phyloP scores from a whole-genome alignment of 768 basidiomycete genomes.

The Boletus fagicola region DNA sequence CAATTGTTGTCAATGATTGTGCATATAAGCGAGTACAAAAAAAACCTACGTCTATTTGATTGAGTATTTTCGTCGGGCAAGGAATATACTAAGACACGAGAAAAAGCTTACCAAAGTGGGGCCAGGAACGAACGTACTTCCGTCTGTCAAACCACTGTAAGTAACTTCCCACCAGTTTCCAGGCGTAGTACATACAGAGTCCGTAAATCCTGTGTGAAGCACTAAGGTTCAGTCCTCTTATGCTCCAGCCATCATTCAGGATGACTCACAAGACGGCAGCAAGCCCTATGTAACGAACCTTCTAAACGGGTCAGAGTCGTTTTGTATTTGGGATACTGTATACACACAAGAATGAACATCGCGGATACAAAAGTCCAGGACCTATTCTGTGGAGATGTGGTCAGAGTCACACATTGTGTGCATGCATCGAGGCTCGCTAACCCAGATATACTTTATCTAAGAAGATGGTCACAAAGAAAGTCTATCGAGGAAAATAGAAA shows the following conservation, averaged over 20 bases:
- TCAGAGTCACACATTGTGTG: background rate
- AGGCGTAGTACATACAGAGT: slow-evolving; percentile 7
- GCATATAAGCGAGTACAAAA: background rate
- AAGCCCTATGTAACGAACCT: slow-evolving; percentile 23
- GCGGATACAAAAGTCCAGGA: slow-evolving; percentile 13
- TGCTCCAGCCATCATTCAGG: background rate
- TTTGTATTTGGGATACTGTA: too few species aligned
- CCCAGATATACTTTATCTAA: slow-evolving; percentile 13
- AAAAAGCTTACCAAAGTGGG: slow-evolving; percentile 8
- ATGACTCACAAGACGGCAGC: slow-evolving; percentile 10
- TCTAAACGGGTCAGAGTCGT: background rate
- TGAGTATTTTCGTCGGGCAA: background rate
- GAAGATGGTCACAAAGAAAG: background rate
- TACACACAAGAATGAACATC: too few species aligned
- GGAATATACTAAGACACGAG: background rate
- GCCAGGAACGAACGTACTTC: slow-evolving; percentile 20
- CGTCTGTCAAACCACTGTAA: slow-evolving; percentile 11
- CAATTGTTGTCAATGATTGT: background rate
- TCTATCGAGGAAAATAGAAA: background rate
- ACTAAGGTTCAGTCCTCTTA: background rate
- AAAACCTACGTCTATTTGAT: slow-evolving; percentile 15
- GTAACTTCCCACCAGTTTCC: background rate
- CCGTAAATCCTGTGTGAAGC: background rate
- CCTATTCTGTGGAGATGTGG: slow-evolving; percentile 4
- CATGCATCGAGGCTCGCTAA: background rate